phyloP scores from a whole-genome alignment of 169 alveolate genomes.

The Pseudocohnilembus persalinus region DNA sequence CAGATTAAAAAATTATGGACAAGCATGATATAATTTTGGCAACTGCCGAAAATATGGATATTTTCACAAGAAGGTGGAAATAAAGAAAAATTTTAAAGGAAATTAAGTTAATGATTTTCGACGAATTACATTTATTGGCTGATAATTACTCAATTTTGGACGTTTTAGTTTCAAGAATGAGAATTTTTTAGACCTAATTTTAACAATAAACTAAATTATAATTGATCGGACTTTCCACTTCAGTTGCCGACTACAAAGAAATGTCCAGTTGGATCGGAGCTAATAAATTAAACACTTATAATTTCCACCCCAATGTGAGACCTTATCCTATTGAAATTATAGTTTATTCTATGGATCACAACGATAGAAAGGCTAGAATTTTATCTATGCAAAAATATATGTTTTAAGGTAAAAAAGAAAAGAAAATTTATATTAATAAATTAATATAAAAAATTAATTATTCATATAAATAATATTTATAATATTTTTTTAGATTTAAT shows the following conservation, averaged over 20 bases:
- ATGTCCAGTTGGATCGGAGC: constrained; percentile 91
- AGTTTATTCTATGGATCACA: constrained; percentile 83
- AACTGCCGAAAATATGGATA: constrained; percentile 94
- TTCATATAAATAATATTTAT: too few relatives aligned
- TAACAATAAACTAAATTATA: constrained; percentile 79
- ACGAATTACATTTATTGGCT: constrained; percentile 92
- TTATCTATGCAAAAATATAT: constrained; percentile 91
- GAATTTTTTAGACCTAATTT: constrained; percentile 90
- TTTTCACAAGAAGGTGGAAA: constrained; percentile 91
- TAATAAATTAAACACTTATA: constrained; percentile 65
- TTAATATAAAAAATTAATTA: too few relatives aligned
- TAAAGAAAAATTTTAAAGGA: constrained; percentile 73
- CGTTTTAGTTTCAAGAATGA: constrained; percentile 93
- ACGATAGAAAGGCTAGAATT: constrained; percentile 85
- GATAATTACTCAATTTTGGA: constrained; percentile 89
- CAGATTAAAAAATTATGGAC: constrained; percentile 82
- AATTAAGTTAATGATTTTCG: constrained; percentile 89
- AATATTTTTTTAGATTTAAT: too few relatives aligned
- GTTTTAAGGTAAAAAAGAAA: constrained; percentile 90
- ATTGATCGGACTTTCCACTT: constrained; percentile 74
- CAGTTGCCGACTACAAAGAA: constrained; percentile 71
- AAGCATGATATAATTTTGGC: constrained; percentile 81
- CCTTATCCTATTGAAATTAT: constrained; percentile 76
- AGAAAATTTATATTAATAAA: too few relatives aligned
- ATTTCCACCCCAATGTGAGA: constrained; percentile 84